Base-by-base conservation (phyloP, 441 rosid genomes). In the Populus hybrid region DNA sequence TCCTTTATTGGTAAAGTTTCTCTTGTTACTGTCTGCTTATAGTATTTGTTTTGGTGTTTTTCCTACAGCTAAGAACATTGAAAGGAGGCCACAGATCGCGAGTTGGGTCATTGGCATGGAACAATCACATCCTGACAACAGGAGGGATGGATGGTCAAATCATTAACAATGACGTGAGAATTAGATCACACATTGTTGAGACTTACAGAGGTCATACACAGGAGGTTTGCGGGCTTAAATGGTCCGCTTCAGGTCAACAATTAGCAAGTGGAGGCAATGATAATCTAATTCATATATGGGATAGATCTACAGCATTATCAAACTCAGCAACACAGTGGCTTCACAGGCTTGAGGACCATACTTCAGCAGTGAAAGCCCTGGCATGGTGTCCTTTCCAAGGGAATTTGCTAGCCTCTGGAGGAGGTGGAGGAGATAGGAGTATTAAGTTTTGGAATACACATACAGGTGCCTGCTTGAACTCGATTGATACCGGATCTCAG, bases 181-280 rank as follows among this genome's bases (percentile, higher is more conserved):
- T 86, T 12, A 73, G 89, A 76, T 80, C 84, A 35, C 89, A 87
- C 73, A 69, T 86, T 12, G 89, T 90, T 73, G 87, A 81, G 54
- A 82, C 81, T 6, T 87, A 88, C 71, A 79, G 84, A 10, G 94
- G 92, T 1, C 91, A 89, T 76, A 74, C 30, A 6, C 88, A 75
- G 76, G 90, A 89, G 80, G 85, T 91, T 20, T 91, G 91, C 23
- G 90, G 93, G 32, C 84, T 91, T 4, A 89, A 87, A 77, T 91
- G 95, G 91, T 89, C 91, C 8, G 77, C 79, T 40, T 88, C 89
- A 8, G 91, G 91, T 3, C 86, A 77, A 32, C 89, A 89, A 21
- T 81, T 89, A 63, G 93, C 90, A 8, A 89, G 93, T 35, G 93
- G 95, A 66, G 95, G 93, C 16, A 88, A 89, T 50, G 95, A 91